Evolutionary conservation across 768 basidiomycete species (phyloP), one percentile per base, ranked within the genome.

Genomic region (Collybiopsis luxurians): DNA sequence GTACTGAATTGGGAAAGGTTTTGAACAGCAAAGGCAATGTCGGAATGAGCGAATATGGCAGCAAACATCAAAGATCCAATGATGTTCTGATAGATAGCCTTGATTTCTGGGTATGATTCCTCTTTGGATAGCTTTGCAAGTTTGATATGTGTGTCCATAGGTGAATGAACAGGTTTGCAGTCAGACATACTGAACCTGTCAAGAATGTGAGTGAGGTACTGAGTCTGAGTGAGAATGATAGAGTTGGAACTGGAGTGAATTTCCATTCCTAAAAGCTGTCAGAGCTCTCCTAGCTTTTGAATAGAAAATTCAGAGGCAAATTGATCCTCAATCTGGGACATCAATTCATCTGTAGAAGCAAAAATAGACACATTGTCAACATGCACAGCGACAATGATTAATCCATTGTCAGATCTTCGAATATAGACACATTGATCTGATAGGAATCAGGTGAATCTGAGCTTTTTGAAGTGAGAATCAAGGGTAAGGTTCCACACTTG

Each of bases 401-500:
- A 48, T 31, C 50, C 43, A 38, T 40, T 23, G 38, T 47, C 48
- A 45, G 51, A 44, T 47, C 56, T 53, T 23, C 60, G 57, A 28
- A 61, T 45, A 26, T 57, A 64, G 10, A 64, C 60, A 40, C 62
- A 56, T 21, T 61, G 61, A 59, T n/a, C n/a, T n/a, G n/a, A n/a
- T n/a, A n/a, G n/a, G n/a, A n/a, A n/a, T n/a, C 60, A 55, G 23
- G 21, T 50, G 38, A 52, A 63, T 24, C 59, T 59, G 15, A 56
- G 23, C 12, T 36, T 38, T 7, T 44, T 53, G 55, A 64, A 56
- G 19, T 42, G 40, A 2, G 38, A 26, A 34, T 62, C 42, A 0
- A 70, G 54, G 30, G 59, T 64, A 24, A 60, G 48, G 47, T 71
- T 64, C 71, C 73, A 74, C 3, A 63, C 59, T 19, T 64, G 58